Evolutionary conservation across 2,329 filamentous ascomycete genomes (phyloP).

Genomic region (Xylariaceae sp.): DNA sequence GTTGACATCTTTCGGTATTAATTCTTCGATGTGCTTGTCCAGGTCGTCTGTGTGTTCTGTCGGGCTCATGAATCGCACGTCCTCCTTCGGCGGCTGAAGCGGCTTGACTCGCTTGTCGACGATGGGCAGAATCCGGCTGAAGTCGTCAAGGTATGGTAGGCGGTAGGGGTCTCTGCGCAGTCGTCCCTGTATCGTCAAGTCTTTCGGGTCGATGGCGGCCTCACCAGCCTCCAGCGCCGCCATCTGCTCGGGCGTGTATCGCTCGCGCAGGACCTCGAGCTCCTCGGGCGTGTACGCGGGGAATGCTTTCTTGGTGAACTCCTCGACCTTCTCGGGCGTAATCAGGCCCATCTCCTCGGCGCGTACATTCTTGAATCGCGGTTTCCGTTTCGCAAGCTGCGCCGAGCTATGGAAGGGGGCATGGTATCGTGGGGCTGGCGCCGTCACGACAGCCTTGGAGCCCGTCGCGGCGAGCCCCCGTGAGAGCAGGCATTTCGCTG

Average conservation of each 20-base stretch:
- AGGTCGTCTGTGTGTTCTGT: conserved; percentile 59
- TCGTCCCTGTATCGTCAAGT: conserved; percentile 68
- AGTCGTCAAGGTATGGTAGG: conserved; percentile 75
- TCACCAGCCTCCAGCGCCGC: conserved; percentile 78
- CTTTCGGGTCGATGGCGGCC: conserved; percentile 64
- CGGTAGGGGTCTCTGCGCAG: conserved; percentile 67
- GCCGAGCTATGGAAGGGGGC: conserved; percentile 48
- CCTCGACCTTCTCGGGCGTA: conserved; percentile 39
- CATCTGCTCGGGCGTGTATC: conserved; percentile 77
- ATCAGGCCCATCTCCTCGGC: conserved; percentile 49
- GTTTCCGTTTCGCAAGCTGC: conserved; percentile 40
- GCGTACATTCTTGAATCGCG: conserved; percentile 49
- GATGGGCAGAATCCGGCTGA: conserved; percentile 68
- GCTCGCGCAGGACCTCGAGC: conserved; percentile 53
- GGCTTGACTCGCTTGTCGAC: conserved; percentile 63
- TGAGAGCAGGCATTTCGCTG: conserved; percentile 49
- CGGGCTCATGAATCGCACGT: conserved; percentile 55
- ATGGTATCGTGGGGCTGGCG: conserved; percentile 33
- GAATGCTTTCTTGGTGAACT: conserved; percentile 46
- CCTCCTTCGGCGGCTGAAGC: conserved; percentile 48
- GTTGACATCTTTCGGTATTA: conserved; percentile 41
- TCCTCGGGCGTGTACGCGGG: conserved; percentile 64
- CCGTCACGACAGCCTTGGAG: conserved; percentile 14
- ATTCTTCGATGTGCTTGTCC: conserved; percentile 40
- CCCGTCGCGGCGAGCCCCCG: conserved; percentile 40